A percentile compares a stretch with the other conserved stretches of the same genome.
phyloP scores from a whole-genome alignment of 306 rosid species.

The Lathyrus oleraceus region DNA sequence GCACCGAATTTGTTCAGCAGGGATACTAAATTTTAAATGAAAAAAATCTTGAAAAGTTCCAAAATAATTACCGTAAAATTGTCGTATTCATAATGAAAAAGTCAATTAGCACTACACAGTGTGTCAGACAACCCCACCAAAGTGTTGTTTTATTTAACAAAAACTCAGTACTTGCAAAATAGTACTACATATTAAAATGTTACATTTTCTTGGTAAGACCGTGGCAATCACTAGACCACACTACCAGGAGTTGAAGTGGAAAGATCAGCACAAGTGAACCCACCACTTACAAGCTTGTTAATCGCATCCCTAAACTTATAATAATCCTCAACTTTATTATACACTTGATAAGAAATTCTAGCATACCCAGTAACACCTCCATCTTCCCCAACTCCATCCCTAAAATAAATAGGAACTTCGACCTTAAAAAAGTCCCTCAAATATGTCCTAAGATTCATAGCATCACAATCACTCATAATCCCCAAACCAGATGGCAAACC shows the following conservation, averaged over 20 bases:
- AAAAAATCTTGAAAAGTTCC: neutral
- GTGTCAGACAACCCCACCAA: neutral
- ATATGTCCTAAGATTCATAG: conserved; percentile 56
- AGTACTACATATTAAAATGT: too few species aligned
- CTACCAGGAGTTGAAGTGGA: conserved; percentile 5
- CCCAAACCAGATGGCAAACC: conserved; percentile 82
- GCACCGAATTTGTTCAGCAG: too few species aligned
- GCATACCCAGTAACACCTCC: conserved; percentile 70
- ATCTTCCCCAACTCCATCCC: conserved; percentile 55
- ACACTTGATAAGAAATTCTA: conserved; percentile 87
- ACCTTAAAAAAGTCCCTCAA: conserved; percentile 72
- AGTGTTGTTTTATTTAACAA: neutral
- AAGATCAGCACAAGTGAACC: conserved; percentile 67
- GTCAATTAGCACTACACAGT: neutral
- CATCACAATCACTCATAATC: conserved; percentile 64
- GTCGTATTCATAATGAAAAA: neutral
- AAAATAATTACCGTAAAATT: neutral
- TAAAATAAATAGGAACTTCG: conserved; percentile 79
- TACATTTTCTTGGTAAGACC: too few species aligned
- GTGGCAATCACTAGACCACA: neutral
- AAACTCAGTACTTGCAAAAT: neutral
- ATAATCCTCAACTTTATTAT: conserved; percentile 80
- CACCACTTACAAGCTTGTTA: conserved; percentile 60
- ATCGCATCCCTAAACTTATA: conserved; percentile 72
- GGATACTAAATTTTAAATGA: too few species aligned